Evolutionary conservation across 2,329 filamentous ascomycete genomes (phyloP).

Genomic region (Nemania sp.): DNA sequence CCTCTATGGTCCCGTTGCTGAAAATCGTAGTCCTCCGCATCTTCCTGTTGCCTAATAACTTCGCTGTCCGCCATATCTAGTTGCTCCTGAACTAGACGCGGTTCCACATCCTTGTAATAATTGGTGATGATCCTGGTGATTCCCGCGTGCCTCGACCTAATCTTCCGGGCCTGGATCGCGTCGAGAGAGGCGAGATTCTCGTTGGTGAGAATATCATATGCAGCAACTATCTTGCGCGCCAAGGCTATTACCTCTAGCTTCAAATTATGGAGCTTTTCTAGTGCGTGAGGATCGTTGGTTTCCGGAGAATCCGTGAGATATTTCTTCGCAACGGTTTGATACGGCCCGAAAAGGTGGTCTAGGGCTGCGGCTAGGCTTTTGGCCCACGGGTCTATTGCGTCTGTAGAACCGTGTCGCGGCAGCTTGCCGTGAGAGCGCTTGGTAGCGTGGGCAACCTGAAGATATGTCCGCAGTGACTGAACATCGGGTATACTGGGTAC

Average conservation of each 20-base stretch:
- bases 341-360: constrained; percentile 54
- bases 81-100: neutral
- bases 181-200: constrained; percentile 23
- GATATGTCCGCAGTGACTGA: constrained; percentile 55
- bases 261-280: constrained; percentile 1
- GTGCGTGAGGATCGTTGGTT: neutral
- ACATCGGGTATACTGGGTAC: constrained; percentile 52
- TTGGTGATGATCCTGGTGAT: constrained; percentile 33
- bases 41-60: neutral
- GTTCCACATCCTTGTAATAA: constrained; percentile 30
- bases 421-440: constrained; percentile 45
- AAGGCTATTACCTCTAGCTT: constrained; percentile 34
- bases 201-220: constrained; percentile 33
- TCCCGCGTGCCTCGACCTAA: constrained; percentile 29
- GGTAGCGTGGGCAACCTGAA: constrained; percentile 57
- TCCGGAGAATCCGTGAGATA: constrained; percentile 13
- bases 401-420: constrained; percentile 36
- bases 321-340: constrained; percentile 37
- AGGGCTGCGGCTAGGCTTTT: constrained; percentile 55
- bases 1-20: too few species aligned
- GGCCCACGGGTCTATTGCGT: constrained; percentile 51
- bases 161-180: neutral
- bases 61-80: too few species aligned
- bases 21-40: neutral
- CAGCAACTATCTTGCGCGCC: constrained; percentile 38